A percentile compares a stretch with the other conserved stretches of the same genome.
phyloP scores from a whole-genome alignment of 805 yeast genomes.

The Barnettozyma californica region DNA sequence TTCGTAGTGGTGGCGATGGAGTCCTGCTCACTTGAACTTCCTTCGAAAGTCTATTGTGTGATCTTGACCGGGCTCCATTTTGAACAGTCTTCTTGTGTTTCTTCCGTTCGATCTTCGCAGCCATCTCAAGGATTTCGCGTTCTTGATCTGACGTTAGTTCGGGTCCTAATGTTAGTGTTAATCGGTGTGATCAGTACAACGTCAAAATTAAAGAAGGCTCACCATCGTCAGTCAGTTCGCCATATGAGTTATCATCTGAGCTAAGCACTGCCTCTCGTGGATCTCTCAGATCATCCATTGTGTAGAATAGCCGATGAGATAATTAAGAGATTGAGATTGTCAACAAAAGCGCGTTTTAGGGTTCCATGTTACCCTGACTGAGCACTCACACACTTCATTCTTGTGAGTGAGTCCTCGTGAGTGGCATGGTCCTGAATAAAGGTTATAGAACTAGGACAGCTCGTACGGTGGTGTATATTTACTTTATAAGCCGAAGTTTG shows the following conservation, averaged over 20 bases:
- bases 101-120: background rate
- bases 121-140: background rate
- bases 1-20: constrained; percentile 2
- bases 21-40: background rate
- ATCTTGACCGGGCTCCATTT: background rate
- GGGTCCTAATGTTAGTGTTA: background rate
- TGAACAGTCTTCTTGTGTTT: background rate
- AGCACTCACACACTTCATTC: too few species aligned
- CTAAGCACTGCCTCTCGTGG: constrained; percentile 8
- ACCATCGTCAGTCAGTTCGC: constrained; percentile 14
- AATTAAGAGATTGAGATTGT: background rate
- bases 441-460: too few species aligned
- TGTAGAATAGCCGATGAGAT: background rate
- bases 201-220: background rate
- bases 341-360: too few species aligned
- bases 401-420: too few species aligned
- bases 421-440: too few species aligned
- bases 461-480: too few species aligned
- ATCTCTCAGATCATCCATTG: constrained; percentile 15
- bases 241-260: constrained; percentile 5
- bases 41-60: background rate
- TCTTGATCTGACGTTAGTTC: background rate
- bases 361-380: background rate
- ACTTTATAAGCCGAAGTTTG: too few species aligned
- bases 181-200: background rate